These are phyloP conservation scores for Phytophthora pseudosyringae DNA, from an alignment of 352 stramenopile species.

Conservation along the genomic window DNA sequence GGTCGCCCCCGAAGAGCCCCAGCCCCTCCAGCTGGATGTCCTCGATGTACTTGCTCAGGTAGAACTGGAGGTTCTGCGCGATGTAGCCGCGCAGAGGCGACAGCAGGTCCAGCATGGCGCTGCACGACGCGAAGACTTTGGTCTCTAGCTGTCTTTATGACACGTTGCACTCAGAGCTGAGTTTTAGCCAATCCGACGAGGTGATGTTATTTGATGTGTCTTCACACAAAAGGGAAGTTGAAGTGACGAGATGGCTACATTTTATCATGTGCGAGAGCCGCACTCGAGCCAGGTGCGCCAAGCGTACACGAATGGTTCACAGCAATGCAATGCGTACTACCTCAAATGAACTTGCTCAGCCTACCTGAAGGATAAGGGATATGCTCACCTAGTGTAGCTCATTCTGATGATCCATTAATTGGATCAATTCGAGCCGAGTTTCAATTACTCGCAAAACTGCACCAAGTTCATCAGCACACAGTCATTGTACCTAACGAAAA, in stretches of 20 bases:
- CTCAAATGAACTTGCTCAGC: background rate
- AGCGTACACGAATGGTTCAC: too few relatives aligned
- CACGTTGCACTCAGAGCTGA: slow-evolving; percentile 1
- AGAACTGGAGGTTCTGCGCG: slow-evolving; percentile 89
- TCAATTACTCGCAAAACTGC: too few relatives aligned
- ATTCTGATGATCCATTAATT: too few relatives aligned
- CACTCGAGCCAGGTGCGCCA: too few relatives aligned
- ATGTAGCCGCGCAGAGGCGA: slow-evolving; percentile 88
- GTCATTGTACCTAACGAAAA: too few relatives aligned
- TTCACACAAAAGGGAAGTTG: slow-evolving; percentile 15
- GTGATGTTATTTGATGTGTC: background rate
- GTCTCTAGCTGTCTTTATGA: slow-evolving; percentile 3
- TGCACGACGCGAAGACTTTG: background rate
- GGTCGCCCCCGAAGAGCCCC: slow-evolving; percentile 83
- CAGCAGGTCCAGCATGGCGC: slow-evolving; percentile 82
- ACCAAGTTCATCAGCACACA: too few relatives aligned
- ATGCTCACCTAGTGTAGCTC: too few relatives aligned
- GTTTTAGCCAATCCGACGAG: slow-evolving; percentile 15
- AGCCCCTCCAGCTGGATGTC: slow-evolving; percentile 88
- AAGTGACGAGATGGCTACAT: slow-evolving; percentile 20
- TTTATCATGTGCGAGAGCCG: background rate
- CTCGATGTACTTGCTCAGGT: slow-evolving; percentile 91
- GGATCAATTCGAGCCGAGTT: too few relatives aligned
- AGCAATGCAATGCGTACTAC: too few relatives aligned
- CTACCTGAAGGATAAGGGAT: too few relatives aligned